Percentiles rank a stretch among this genome's conserved stretches.
Conservation (phyloP, 108 stramenopile genomes). For the Cylindrotheca closterium region DNA sequence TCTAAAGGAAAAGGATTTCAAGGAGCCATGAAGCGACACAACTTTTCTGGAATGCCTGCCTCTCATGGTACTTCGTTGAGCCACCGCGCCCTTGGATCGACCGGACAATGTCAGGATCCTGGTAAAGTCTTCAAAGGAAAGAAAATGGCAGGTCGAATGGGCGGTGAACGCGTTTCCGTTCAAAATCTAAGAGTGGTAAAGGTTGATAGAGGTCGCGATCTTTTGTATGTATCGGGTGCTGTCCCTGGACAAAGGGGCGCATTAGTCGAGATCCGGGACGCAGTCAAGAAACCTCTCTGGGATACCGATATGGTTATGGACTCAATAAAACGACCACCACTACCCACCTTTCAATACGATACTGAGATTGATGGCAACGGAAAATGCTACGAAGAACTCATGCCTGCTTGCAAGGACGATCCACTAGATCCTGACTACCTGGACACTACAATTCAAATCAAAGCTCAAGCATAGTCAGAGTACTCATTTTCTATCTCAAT, state of each 20-base stretch:
- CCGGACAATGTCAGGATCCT: constrained; percentile 90
- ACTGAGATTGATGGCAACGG: constrained; percentile 83
- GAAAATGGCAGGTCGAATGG: constrained; percentile 99
- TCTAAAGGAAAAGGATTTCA: constrained; percentile 98
- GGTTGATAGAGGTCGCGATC: constrained; percentile 90
- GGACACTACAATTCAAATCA: constrained; percentile 41
- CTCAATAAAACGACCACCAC: constrained; percentile 65
- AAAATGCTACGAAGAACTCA: constrained; percentile 77
- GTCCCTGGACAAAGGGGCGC: constrained; percentile 94
- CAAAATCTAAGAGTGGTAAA: constrained; percentile 90
- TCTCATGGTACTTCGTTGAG: constrained; percentile 92
- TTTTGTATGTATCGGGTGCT: constrained; percentile 88
- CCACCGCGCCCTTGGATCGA: constrained; percentile 90
- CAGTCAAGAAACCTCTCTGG: constrained; percentile 85
- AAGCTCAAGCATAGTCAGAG: constrained; percentile 41
- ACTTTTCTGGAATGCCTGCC: constrained; percentile 92
- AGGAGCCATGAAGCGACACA: constrained; percentile 98
- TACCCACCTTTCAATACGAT: constrained; percentile 81
- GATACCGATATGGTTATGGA: constrained; percentile 69
- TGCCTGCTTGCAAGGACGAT: constrained; percentile 79
- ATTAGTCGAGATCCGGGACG: constrained; percentile 92
- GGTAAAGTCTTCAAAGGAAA: constrained; percentile 97
- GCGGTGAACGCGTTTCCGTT: constrained; percentile 77
- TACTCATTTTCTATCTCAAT: no score
- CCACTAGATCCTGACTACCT: constrained; percentile 64